Base-by-base conservation (phyloP, 768 basidiomycete genomes). In the Boletus sensibilis region DNA sequence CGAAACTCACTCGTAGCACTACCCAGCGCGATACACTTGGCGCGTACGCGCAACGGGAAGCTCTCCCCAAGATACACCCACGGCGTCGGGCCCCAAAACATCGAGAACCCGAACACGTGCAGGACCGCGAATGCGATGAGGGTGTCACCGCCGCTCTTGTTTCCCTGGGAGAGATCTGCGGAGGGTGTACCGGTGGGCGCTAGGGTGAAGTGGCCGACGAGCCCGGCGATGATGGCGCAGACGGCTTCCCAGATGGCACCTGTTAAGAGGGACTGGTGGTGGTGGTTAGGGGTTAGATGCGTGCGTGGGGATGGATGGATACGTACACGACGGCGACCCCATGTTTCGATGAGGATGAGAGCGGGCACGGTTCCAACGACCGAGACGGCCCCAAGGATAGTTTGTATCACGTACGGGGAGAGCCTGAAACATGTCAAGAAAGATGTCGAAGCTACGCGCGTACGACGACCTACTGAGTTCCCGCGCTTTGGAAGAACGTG, bases 1-100 rank as follows among this genome's bases (percentile, higher is more conserved):
- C 27, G 27, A 13, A 33, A 40, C 67, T 33, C 27, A 82, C 77
- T 82, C 40, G 79, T 77, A 0, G 79, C 79, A 39, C 86, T 86
- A 4, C 87, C 87, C 23, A 90, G 75, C 0, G 88, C 89, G 64
- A 90, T 90, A 60, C 80, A 76, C 66, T 90, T 90, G 10, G 89
- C 80, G 38, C 88, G 82, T 25, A 91, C 85, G 46, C 88, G 85
- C 25, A 90, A 79, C 14, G 88, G 89, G 81, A 91, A 91, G 23
- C 83, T 85, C 75, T 92, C 88, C 43, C 87, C 86, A n/a, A 88
- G 79, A 62, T 87, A 88, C 8, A 88, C 87, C 84, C 82, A 84
- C 63, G 86, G 86, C 37, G 82, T 85, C 10, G 87, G 84, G 5
- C 87, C 88, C 87, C 88, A 91, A 75, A 88, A 88, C 59, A 87